A percentile compares a stretch with the other conserved stretches of the same genome.
phyloP scores from a whole-genome alignment of 768 basidiomycete genomes.

The Boletus reticuloceps region DNA sequence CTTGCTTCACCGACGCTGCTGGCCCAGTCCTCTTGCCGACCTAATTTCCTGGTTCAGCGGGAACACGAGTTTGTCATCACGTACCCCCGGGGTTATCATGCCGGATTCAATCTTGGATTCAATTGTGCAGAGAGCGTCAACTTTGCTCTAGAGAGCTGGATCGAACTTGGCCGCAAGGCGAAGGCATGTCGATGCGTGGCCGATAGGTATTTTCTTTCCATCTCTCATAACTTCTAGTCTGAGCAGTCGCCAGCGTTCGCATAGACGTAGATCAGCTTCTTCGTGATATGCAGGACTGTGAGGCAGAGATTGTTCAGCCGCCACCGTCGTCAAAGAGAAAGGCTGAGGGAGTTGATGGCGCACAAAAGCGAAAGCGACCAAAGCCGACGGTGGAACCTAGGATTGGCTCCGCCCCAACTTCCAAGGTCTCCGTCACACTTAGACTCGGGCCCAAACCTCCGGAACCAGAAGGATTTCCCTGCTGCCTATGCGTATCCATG shows the following conservation, averaged over 20 bases:
- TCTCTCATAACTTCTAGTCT: conserved; percentile 3
- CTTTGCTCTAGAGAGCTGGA: conserved; percentile 93
- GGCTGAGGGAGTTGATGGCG: conserved; percentile 28
- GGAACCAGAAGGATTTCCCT: conserved; percentile 58
- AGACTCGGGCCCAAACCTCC: conserved; percentile 64
- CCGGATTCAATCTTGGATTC: conserved; percentile 93
- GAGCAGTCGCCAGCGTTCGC: conserved; percentile 59
- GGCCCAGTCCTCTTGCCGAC: conserved; percentile 73
- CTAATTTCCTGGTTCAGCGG: conserved; percentile 88
- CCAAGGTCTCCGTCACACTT: conserved; percentile 56
- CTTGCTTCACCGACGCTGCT: conserved; percentile 85
- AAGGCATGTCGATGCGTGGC: conserved; percentile 70
- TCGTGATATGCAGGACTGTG: conserved; percentile 63
- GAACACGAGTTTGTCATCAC: conserved; percentile 97
- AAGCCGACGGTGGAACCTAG: conserved; percentile 10
- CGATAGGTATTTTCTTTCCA: conserved; percentile 53
- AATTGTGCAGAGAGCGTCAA: conserved; percentile 98
- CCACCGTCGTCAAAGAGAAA: conserved; percentile 39
- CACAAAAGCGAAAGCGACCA: conserved; percentile 26
- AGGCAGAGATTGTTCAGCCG: conserved; percentile 39
- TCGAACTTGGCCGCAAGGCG: conserved; percentile 82
- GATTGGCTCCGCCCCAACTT: conserved; percentile 10
- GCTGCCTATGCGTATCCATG: conserved; percentile 64
- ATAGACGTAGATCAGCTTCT: conserved; percentile 92
- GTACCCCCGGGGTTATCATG: conserved; percentile 92